These are phyloP conservation scores for Pythium brachiatum DNA, from an alignment of 352 stramenopile genomes.

Conservation along the genomic window DNA sequence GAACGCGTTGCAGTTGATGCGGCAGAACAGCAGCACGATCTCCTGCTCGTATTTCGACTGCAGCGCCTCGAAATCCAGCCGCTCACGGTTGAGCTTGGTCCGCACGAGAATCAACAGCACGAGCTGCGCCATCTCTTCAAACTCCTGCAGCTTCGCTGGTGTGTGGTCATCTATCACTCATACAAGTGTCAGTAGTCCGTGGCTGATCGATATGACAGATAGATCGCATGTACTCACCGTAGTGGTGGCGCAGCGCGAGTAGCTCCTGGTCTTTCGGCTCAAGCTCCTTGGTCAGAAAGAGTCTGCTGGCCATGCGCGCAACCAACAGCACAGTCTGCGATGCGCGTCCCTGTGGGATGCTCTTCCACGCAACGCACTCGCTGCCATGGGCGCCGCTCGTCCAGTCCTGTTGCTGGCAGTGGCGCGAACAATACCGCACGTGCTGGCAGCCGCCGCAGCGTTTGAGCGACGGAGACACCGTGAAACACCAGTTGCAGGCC, in stretches of 20 bases:
- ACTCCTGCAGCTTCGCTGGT: slow-evolving; percentile 35
- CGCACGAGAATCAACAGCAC: slow-evolving; percentile 49
- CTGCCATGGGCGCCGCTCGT: slow-evolving; percentile 31
- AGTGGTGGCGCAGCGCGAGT: slow-evolving; percentile 38
- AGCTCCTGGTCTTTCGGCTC: slow-evolving; percentile 2
- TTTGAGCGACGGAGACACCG: slow-evolving; percentile 20
- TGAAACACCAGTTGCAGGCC: slow-evolving; percentile 57
- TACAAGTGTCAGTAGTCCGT: background rate
- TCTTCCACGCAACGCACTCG: slow-evolving; percentile 51
- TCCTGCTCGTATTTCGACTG: slow-evolving; percentile 26
- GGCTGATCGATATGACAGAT: background rate
- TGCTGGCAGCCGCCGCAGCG: slow-evolving; percentile 58
- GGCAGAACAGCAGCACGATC: slow-evolving; percentile 58
- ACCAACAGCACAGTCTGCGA: slow-evolving; percentile 60
- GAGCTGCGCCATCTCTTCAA: slow-evolving; percentile 57
- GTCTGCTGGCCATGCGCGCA: slow-evolving; percentile 33
- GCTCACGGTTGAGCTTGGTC: slow-evolving; percentile 35
- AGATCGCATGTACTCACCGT: slow-evolving; percentile 20
- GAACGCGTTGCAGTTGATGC: slow-evolving; percentile 82
- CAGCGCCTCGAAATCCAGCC: slow-evolving; percentile 30
- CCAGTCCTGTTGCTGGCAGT: slow-evolving; percentile 70
- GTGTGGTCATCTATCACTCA: slow-evolving; percentile 36
- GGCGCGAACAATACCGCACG: slow-evolving; percentile 60
- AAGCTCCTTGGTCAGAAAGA: slow-evolving; percentile 26
- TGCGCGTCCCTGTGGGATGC: slow-evolving; percentile 23